phyloP scores from a whole-genome alignment of 73 alveolate species.

The Blepharisma japonicum region DNA sequence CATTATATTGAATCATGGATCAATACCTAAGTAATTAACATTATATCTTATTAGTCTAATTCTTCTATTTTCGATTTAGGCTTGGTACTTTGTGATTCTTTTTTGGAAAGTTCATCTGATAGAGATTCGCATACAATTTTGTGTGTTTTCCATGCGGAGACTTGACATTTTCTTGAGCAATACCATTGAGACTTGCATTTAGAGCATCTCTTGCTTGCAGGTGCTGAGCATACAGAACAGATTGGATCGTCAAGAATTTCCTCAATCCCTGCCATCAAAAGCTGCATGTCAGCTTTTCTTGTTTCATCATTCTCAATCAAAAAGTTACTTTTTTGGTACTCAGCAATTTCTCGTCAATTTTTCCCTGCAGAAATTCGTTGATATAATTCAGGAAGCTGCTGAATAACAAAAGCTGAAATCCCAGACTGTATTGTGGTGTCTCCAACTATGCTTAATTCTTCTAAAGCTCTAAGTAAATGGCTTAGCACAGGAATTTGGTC shows the following conservation, averaged over 20 bases:
- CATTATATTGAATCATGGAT: too few relatives aligned
- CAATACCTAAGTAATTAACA: too few relatives aligned
- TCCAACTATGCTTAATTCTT: constrained; percentile 72
- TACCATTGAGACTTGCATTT: constrained; percentile 96
- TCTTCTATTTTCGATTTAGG: too few relatives aligned
- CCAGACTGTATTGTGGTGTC: constrained; percentile 46
- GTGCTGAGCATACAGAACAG: constrained; percentile 74
- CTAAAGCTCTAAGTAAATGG: constrained; percentile 92
- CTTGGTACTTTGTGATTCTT: too few relatives aligned
- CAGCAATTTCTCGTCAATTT: constrained; percentile 79
- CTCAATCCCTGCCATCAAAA: constrained; percentile 7
- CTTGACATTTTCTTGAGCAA: constrained; percentile 95
- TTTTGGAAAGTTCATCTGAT: background rate
- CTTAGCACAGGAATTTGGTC: constrained; percentile 97
- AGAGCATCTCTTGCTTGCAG: constrained; percentile 90
- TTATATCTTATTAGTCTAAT: too few relatives aligned
- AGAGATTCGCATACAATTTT: constrained; percentile 71
- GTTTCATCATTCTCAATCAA: constrained; percentile 52
- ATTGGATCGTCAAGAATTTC: constrained; percentile 13
- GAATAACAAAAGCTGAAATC: constrained; percentile 60
- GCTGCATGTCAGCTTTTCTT: constrained; percentile 43
- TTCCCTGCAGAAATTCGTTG: constrained; percentile 49
- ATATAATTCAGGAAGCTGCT: constrained; percentile 71
- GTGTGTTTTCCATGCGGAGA: constrained; percentile 91
- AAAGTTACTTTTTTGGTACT: constrained; percentile 51